These are phyloP conservation scores for Ananas comosus DNA, from an alignment of 176 grass and related monocot species.

Conservation along the genomic window DNA sequence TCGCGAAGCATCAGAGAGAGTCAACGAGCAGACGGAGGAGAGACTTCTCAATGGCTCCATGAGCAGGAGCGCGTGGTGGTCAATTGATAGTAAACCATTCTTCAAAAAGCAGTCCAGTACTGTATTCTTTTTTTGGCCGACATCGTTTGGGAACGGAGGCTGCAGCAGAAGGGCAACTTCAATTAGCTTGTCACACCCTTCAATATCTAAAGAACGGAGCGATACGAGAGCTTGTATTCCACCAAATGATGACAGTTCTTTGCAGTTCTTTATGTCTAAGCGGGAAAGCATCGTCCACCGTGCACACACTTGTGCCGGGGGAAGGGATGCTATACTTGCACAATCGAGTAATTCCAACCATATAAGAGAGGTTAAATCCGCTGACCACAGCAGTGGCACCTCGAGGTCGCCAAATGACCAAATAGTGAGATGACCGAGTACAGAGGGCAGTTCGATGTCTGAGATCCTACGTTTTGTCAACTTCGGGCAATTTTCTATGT, in stretches of 20 bases:
- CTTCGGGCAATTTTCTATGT: not conserved
- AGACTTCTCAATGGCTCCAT: not conserved
- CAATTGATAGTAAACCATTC: not conserved
- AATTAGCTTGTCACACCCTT: not conserved
- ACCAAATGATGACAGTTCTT: constrained; percentile 2
- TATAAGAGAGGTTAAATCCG: too few species aligned
- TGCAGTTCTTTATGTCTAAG: not conserved
- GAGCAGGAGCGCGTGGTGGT: not conserved
- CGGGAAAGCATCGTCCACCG: not conserved
- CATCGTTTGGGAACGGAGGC: not conserved
- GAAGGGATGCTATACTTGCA: not conserved
- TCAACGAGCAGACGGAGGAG: not conserved
- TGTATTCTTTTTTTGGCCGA: too few species aligned
- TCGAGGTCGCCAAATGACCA: too few species aligned
- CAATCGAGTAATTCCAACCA: too few species aligned
- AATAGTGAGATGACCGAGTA: too few species aligned
- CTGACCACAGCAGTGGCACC: not conserved
- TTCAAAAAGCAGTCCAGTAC: not conserved
- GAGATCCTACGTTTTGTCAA: too few species aligned
- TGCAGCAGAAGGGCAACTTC: not conserved
- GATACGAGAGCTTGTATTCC: not conserved
- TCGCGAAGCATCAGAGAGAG: not conserved
- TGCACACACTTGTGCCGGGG: not conserved
- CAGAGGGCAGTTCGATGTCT: too few species aligned
- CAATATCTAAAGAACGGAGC: not conserved